Base-by-base conservation (phyloP, 371 early-diverging fungal species). In the Mortierella sp. region DNA sequence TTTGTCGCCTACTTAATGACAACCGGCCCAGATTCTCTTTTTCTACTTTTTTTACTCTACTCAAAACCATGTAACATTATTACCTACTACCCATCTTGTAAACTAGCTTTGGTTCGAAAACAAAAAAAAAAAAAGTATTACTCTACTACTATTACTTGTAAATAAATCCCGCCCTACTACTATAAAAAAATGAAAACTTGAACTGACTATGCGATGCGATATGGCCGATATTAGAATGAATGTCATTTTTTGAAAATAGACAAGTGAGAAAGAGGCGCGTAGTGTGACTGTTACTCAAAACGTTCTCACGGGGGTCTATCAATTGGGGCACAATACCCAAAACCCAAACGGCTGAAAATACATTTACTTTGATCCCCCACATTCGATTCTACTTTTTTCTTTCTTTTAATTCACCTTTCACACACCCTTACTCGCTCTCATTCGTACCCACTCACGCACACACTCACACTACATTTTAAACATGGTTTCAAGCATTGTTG, bases 401-500 rank as follows among this genome's bases (percentile, higher is more conserved):
- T 8, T 35, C 39, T n/a, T 58, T 58, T 3, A 8, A 11, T 30
- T 64, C 47, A 20, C 16, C n/a, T 55, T 39, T 62, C 26, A 22
- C 43, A 16, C 14, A 14, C 22, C 18, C 47, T 14, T 55, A 32
- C 32, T n/a, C 57, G 40, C 67, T 20, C 11, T 20, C 39, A 39
- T 35, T 49, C 26, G 14, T 35, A 30, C 22, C 47, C 47, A 12
- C 47, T 16, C 12, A 9, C 47, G 10, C 4, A 2, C 43, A 43
- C 43, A 43, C 14, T 43, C 14, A 43, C 43, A 71, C n/a, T 54
- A 54, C 28, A 8, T 54, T 28, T 28, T 54, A 54, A 54, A 54
- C 47, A 91, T 90, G 88, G 43, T 55, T 45, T 87, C 87, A 37
- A 88, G 84, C 74, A 93, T 93, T 43, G 87, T 98, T 43, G 93